Conservation (phyloP, 495 filamentous ascomycete genomes). For the Penicillium argentinense region DNA sequence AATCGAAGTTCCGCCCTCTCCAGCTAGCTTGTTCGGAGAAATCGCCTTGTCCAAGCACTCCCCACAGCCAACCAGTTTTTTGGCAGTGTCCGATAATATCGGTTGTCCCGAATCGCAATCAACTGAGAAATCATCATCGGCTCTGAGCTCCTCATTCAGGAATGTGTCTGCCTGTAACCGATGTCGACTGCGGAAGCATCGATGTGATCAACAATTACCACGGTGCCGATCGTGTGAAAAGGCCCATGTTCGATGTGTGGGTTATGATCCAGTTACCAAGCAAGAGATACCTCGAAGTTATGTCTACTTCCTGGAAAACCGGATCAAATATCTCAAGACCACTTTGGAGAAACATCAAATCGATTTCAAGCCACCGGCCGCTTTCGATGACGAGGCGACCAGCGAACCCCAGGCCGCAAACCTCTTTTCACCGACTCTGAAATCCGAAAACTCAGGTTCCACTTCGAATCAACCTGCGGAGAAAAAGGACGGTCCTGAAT, state of each 20-base stretch:
- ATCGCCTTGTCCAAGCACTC: too few relatives aligned
- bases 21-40: too few relatives aligned
- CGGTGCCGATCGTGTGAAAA: conserved; percentile 88
- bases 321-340: conserved; percentile 74
- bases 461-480: neutral
- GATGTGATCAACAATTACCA: conserved; percentile 87
- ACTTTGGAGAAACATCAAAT: conserved; percentile 67
- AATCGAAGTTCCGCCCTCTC: too few relatives aligned
- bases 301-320: conserved; percentile 86
- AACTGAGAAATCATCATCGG: neutral
- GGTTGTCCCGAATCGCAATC: neutral
- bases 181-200: conserved; percentile 86
- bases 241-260: conserved; percentile 80
- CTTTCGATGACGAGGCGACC: conserved; percentile 48
- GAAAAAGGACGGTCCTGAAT: neutral
- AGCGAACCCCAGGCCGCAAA: neutral
- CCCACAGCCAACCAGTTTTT: too few relatives aligned
- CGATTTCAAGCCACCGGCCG: conserved; percentile 64
- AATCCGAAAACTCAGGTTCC: neutral
- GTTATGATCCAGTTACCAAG: conserved; percentile 93
- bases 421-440: neutral
- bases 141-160: conserved; percentile 61
- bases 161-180: conserved; percentile 94
- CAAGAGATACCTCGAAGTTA: conserved; percentile 90
- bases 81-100: neutral